Evolutionary conservation across 495 filamentous ascomycete genomes (phyloP).

Genomic region (Hamigera avellanea): DNA sequence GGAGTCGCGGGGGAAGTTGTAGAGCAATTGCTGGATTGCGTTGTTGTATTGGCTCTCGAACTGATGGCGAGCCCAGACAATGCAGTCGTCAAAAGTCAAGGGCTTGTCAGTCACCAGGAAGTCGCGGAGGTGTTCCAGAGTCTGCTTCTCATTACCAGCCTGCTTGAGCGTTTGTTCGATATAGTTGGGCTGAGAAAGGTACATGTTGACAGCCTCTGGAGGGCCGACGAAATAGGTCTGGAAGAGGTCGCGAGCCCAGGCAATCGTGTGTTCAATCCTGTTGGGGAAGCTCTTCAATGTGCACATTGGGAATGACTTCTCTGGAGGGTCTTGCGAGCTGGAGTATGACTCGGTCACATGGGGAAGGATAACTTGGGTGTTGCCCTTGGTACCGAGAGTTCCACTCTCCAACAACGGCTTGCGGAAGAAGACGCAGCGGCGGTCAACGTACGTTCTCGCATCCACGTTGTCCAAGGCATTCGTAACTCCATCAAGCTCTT

Average conservation of each 20-base stretch:
- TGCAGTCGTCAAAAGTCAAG: conserved; percentile 87
- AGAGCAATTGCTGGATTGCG: conserved; percentile 88
- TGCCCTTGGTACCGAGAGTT: conserved; percentile 96
- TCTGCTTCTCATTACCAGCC: conserved; percentile 92
- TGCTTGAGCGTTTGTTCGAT: conserved; percentile 83
- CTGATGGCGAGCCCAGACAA: conserved; percentile 82
- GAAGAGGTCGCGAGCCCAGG: conserved; percentile 93
- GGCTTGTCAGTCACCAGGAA: conserved; percentile 92
- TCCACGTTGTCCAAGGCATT: conserved; percentile 98
- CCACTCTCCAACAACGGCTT: conserved; percentile 95
- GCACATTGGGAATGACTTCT: conserved; percentile 98
- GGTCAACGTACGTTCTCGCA: conserved; percentile 92
- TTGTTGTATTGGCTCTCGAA: conserved; percentile 98
- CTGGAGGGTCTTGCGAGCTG: conserved; percentile 94
- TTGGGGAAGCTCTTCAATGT: conserved; percentile 97
- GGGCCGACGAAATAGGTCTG: conserved; percentile 88
- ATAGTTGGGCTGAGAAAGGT: conserved; percentile 85
- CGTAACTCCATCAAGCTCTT: conserved; percentile 78
- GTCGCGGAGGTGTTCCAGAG: conserved; percentile 78
- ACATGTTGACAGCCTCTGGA: conserved; percentile 90
- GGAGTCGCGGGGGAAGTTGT: conserved; percentile 95
- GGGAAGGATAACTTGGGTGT: conserved; percentile 90
- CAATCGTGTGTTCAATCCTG: conserved; percentile 97
- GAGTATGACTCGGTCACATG: conserved; percentile 93
- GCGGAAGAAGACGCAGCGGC: conserved; percentile 96